Percentiles rank a stretch among this genome's conserved stretches.
Conservation (phyloP, 73 alveolate species). For the Paramecium pentaurelia region DNA sequence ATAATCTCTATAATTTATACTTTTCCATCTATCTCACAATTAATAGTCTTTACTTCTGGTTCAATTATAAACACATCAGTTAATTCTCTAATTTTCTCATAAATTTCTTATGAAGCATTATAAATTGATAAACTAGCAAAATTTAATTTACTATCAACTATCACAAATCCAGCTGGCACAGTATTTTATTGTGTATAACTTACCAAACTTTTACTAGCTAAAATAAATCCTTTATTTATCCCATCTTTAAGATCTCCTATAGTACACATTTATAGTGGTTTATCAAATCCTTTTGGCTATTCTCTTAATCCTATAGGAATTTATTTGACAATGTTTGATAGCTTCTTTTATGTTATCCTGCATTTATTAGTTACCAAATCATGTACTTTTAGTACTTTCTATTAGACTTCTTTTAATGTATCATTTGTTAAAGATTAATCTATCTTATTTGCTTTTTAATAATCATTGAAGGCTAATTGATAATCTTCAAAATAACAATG, state of each 20-base stretch:
- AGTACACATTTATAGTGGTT: background rate
- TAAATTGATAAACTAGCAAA: background rate
- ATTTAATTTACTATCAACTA: slow-evolving; percentile 7
- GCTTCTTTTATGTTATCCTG: background rate
- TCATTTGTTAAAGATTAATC: background rate
- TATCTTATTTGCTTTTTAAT: background rate
- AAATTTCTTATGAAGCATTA: slow-evolving; percentile 4
- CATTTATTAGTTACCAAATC: slow-evolving; percentile 1
- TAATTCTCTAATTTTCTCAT: slow-evolving; percentile 1
- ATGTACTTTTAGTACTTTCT: background rate
- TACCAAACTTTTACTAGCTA: slow-evolving; percentile 31
- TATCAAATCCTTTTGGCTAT: slow-evolving; percentile 8
- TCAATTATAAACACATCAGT: slow-evolving; percentile 28
- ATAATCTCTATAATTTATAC: background rate
- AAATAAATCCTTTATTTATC: background rate
- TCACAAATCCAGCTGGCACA: slow-evolving; percentile 41
- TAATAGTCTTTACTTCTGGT: background rate
- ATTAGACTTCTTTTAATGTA: background rate
- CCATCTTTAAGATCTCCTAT: slow-evolving; percentile 8
- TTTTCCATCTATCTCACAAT: background rate
- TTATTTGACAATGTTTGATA: slow-evolving; percentile 2
- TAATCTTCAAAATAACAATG: slow-evolving; percentile 40
- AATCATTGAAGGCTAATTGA: background rate
- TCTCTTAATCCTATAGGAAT: slow-evolving; percentile 22
- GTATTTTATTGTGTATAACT: background rate